Conservation (phyloP, 805 yeast genomes). For the Ogataea siamensis region DNA sequence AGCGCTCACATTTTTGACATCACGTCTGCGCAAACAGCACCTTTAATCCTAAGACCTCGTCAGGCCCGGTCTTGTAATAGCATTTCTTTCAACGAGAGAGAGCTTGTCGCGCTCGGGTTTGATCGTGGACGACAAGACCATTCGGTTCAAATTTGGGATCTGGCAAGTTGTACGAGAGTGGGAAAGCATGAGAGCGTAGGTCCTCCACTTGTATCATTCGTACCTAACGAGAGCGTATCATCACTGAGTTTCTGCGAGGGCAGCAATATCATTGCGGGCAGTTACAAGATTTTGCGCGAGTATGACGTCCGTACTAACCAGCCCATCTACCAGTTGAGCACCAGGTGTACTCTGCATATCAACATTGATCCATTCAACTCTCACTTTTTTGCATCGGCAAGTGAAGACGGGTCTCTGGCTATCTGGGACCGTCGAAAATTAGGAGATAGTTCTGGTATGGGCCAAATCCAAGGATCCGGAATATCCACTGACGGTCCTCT, state of each 20-base stretch:
- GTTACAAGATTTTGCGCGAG: constrained; percentile 74
- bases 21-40: constrained; percentile 33
- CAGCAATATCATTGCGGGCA: constrained; percentile 61
- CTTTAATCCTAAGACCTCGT: constrained; percentile 51
- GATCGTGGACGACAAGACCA: constrained; percentile 77
- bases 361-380: constrained; percentile 66
- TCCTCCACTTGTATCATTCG: constrained; percentile 54
- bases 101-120: constrained; percentile 71
- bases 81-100: constrained; percentile 62
- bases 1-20: constrained; percentile 62
- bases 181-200: constrained; percentile 49
- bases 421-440: constrained; percentile 78
- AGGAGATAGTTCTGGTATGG: constrained; percentile 20
- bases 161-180: constrained; percentile 53
- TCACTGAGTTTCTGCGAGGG: constrained; percentile 64
- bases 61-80: constrained; percentile 76
- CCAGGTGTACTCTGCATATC: constrained; percentile 68
- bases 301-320: constrained; percentile 66
- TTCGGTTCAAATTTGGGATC: constrained; percentile 78
- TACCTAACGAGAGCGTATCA: constrained; percentile 72
- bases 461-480: constrained; percentile 14
- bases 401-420: constrained; percentile 82
- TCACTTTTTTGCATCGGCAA: constrained; percentile 66
- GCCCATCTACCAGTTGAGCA: constrained; percentile 71
- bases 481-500: constrained; percentile 50